Percentiles rank a stretch among this genome's conserved stretches.
These are phyloP conservation scores for Aspergillus novoparasiticus DNA, from an alignment of 2,329 filamentous ascomycete genomes.

Conservation along the genomic window DNA sequence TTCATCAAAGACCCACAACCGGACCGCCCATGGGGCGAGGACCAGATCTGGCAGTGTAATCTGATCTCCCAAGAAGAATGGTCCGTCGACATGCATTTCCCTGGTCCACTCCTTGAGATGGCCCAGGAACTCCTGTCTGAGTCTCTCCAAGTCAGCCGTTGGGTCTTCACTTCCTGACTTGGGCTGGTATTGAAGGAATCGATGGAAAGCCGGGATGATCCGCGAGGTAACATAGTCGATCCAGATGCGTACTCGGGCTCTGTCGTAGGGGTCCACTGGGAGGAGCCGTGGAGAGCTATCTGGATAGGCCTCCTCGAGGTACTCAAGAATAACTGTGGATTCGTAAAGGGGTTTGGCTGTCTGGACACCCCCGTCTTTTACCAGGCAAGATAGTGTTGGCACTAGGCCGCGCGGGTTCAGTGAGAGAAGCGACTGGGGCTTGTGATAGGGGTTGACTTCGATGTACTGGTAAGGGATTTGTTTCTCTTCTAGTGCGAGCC, in stretches of 20 bases:
- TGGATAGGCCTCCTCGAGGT: slow-evolving; percentile 71
- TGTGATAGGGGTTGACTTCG: slow-evolving; percentile 78
- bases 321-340: slow-evolving; percentile 72
- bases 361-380: slow-evolving; percentile 26
- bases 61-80: slow-evolving; percentile 67
- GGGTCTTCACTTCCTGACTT: slow-evolving; percentile 22
- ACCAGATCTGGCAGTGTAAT: slow-evolving; percentile 71
- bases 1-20: slow-evolving; percentile 73
- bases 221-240: slow-evolving; percentile 69
- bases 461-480: slow-evolving; percentile 73
- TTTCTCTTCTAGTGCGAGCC: slow-evolving; percentile 75
- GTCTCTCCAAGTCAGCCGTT: slow-evolving; percentile 52
- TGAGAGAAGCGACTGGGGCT: slow-evolving; percentile 66
- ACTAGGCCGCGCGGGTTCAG: slow-evolving; percentile 77
- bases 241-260: slow-evolving; percentile 70
- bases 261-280: slow-evolving; percentile 63
- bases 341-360: slow-evolving; percentile 67
- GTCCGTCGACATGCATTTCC: slow-evolving; percentile 64
- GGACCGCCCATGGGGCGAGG: slow-evolving; percentile 71
- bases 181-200: slow-evolving; percentile 55
- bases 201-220: slow-evolving; percentile 71
- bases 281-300: slow-evolving; percentile 56
- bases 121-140: slow-evolving; percentile 59
- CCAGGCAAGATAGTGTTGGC: slow-evolving; percentile 60
- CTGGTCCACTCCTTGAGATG: slow-evolving; percentile 62